phyloP scores from a whole-genome alignment of 2,329 filamentous ascomycete species.

The Aspergillus terreus region DNA sequence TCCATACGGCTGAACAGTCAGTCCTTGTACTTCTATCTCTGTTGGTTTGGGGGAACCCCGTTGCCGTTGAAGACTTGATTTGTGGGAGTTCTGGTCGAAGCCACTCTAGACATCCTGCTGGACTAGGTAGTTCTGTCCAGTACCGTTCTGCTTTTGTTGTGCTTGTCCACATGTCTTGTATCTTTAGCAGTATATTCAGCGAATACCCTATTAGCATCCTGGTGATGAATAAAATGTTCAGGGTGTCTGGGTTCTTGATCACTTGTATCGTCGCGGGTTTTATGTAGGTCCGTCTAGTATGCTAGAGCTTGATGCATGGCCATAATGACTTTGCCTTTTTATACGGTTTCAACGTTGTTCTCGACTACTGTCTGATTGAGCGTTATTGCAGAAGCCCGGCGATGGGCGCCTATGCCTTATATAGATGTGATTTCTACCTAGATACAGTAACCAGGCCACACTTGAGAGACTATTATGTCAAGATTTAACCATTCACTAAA shows the following conservation, averaged over 20 bases:
- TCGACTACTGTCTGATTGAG: too few relatives aligned
- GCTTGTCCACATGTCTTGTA: slow-evolving; percentile 6
- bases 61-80: background rate
- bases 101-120: slow-evolving; percentile 2
- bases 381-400: too few relatives aligned
- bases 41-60: slow-evolving; percentile 7
- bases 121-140: slow-evolving; percentile 4
- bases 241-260: background rate
- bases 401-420: too few relatives aligned
- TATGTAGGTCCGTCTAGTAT: background rate
- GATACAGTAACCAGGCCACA: too few relatives aligned
- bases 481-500: too few relatives aligned
- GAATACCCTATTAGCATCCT: slow-evolving; percentile 18
- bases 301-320: too few relatives aligned
- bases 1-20: slow-evolving; percentile 10
- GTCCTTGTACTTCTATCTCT: slow-evolving; percentile 20
- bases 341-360: too few relatives aligned
- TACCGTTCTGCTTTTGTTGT: background rate
- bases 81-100: slow-evolving; percentile 2
- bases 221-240: slow-evolving; percentile 14
- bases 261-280: background rate
- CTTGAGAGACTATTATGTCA: too few relatives aligned
- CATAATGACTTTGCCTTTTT: too few relatives aligned
- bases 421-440: too few relatives aligned
- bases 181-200: slow-evolving; percentile 10